These are phyloP conservation scores for Paramyrothecium roridum DNA, from an alignment of 2,329 filamentous ascomycete genomes.

Conservation along the genomic window DNA sequence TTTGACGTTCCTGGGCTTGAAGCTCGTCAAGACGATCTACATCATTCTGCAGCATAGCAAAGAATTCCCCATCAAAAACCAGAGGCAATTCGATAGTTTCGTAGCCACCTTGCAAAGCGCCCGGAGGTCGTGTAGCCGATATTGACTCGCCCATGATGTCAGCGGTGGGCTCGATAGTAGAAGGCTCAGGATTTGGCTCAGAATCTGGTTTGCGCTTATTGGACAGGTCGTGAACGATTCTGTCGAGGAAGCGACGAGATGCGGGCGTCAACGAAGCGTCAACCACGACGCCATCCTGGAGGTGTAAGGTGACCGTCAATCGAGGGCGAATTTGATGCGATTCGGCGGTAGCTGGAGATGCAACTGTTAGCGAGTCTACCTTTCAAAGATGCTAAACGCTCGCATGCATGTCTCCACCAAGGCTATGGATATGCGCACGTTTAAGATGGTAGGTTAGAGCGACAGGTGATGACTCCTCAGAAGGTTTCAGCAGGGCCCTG, in stretches of 20 bases:
- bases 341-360: conserved; percentile 28
- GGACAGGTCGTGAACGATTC: conserved; percentile 47
- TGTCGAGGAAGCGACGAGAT: conserved; percentile 61
- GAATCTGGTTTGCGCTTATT: conserved; percentile 5
- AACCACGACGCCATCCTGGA: conserved; percentile 63
- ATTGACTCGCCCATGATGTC: neutral
- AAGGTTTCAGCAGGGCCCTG: conserved; percentile 56
- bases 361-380: too few species aligned
- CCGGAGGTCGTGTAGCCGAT: neutral
- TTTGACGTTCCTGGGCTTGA: conserved; percentile 62
- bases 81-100: conserved; percentile 68
- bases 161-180: neutral
- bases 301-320: conserved; percentile 66
- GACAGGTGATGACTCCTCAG: conserved; percentile 39
- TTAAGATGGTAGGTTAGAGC: conserved; percentile 24
- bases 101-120: conserved; percentile 9
- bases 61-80: conserved; percentile 76
- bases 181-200: neutral
- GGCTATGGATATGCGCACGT: neutral
- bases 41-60: conserved; percentile 70
- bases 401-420: too few species aligned
- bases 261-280: conserved; percentile 65
- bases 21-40: conserved; percentile 66
- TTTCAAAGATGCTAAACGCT: too few species aligned
- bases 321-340: conserved; percentile 59